Percentiles rank a stretch among this genome's conserved stretches.
phyloP scores from a whole-genome alignment of 2,329 filamentous ascomycete genomes.

The Penicillium frequentans region DNA sequence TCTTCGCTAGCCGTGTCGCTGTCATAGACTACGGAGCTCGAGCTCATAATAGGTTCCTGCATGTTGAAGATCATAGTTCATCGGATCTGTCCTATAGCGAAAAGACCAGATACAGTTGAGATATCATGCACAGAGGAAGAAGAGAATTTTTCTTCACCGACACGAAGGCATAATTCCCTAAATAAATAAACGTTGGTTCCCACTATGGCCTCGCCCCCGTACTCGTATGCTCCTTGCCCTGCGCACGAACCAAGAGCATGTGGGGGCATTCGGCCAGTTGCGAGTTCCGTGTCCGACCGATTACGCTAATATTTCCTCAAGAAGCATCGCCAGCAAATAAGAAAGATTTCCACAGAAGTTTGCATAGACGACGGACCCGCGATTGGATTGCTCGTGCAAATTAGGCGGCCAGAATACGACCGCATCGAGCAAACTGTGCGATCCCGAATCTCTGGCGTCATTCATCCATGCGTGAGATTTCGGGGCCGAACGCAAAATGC shows the following conservation, averaged over 20 bases:
- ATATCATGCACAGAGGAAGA: not conserved
- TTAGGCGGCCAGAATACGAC: not conserved
- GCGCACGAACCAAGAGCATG: conserved; percentile 9
- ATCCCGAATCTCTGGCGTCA: not conserved
- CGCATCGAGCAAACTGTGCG: not conserved
- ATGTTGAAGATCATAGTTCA: conserved; percentile 1
- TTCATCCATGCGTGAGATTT: not conserved
- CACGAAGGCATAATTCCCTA: not conserved
- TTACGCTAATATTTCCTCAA: not conserved
- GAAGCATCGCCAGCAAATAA: not conserved
- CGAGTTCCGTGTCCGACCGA: not conserved
- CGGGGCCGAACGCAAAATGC: not conserved
- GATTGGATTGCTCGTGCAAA: not conserved
- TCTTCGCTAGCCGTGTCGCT: conserved; percentile 23
- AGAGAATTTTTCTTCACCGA: not conserved
- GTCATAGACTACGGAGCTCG: conserved; percentile 15
- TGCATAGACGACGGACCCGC: not conserved
- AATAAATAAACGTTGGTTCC: not conserved
- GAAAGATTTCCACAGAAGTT: not conserved
- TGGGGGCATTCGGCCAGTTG: not conserved
- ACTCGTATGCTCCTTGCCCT: conserved; percentile 13
- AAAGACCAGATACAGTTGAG: not conserved
- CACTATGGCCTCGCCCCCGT: conserved; percentile 5
- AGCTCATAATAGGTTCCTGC: conserved; percentile 6
- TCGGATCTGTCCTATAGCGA: not conserved